These are phyloP conservation scores for Aspergillus latus DNA, from an alignment of 2,329 filamentous ascomycete genomes.

Conservation along the genomic window DNA sequence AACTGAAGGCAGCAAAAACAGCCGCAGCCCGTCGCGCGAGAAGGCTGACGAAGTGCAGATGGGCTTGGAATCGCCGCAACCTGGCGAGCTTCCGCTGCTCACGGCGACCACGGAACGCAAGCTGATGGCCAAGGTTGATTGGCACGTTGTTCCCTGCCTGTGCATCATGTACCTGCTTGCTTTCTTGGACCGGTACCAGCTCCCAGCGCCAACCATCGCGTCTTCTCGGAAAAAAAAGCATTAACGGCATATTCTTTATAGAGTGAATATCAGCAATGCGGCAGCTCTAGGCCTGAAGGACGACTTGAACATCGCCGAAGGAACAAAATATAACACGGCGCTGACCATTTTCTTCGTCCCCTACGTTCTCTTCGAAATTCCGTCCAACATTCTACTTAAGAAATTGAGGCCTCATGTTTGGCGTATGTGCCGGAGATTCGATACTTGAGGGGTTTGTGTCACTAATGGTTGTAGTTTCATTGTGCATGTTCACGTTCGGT, in stretches of 20 bases:
- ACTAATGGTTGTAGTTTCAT: slow-evolving; percentile 50
- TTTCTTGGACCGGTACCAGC: slow-evolving; percentile 57
- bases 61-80: slow-evolving; percentile 11
- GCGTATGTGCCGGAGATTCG: slow-evolving; percentile 44
- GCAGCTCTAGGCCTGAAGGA: slow-evolving; percentile 63
- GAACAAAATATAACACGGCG: slow-evolving; percentile 69
- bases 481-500: slow-evolving; percentile 84
- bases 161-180: slow-evolving; percentile 70
- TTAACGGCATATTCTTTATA: slow-evolving; percentile 20
- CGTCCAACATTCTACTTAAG: slow-evolving; percentile 72
- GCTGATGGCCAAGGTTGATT: slow-evolving; percentile 69
- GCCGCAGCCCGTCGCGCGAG: slow-evolving; percentile 7
- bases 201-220: neutral
- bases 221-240: neutral
- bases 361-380: slow-evolving; percentile 66
- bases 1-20: slow-evolving; percentile 8
- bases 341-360: slow-evolving; percentile 81
- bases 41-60: slow-evolving; percentile 20
- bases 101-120: slow-evolving; percentile 54
- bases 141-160: slow-evolving; percentile 69
- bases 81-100: slow-evolving; percentile 32
- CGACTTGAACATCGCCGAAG: slow-evolving; percentile 59
- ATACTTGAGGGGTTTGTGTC: neutral
- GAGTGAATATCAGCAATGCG: slow-evolving; percentile 80
- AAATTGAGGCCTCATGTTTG: slow-evolving; percentile 65